Evolutionary conservation across 805 yeast genomes (phyloP), one percentile per base, ranked within the genome.

Genomic region (Hanseniaspora pseudoguilliermondii): DNA sequence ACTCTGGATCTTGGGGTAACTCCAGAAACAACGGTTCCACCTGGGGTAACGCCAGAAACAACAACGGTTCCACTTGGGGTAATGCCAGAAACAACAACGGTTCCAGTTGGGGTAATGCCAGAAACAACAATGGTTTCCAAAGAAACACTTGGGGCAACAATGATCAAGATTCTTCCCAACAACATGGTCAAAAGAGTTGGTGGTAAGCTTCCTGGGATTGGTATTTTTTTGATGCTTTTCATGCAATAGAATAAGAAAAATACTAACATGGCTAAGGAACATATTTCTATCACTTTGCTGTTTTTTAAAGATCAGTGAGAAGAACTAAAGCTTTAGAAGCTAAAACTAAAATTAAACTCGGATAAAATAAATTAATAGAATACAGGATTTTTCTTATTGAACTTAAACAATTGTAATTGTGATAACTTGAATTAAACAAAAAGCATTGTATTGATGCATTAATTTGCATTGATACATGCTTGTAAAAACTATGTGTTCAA

Each of bases 41-140:
- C 56, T 70, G 71, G 58, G 65, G 71, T 61, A 66, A 68, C 52
- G 60, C 60, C 47, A 55, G 57, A 54, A 72, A 73, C 53, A 67
- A 69, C 49, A 66, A 70, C 59, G 67, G 69, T 59, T 68, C 70
- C 25, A 60, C 61, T 57, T 70, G 71, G 58, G 65, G 71, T 61
- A 66, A 68, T 54, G 60, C 59, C 53, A 59, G 62, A 49, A 57
- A 58, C 54, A 59, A 61, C 48, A 58, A 63, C 54, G 44, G 60
- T 53, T 60, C 60, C 25, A 55, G 59, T 23, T 48, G 59, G 32
- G 47, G 53, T 32, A 47, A 38, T 47, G 41, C 55, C 42, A 49
- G 59, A 35, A 64, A 68, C 57, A 62, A 64, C 57, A 62, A 67
- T 53, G 65, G 65, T 48, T 66, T 63, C 57, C 59, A 60, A 60